Evolutionary conservation across 2,329 filamentous ascomycete genomes (phyloP).

Genomic region (Plenodomus biglobosus): DNA sequence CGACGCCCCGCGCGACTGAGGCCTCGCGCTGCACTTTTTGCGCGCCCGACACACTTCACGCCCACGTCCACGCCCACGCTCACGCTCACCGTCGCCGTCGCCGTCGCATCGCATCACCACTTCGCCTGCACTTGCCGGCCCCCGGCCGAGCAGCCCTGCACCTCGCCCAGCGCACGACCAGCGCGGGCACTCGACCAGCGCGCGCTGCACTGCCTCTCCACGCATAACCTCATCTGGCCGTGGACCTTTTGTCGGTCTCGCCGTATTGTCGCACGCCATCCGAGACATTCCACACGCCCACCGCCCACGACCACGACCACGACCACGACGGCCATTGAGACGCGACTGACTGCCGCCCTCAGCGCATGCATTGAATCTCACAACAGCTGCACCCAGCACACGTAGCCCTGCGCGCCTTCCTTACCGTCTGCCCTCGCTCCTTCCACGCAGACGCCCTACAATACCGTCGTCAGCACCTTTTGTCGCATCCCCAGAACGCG

Average conservation of each 20-base stretch:
- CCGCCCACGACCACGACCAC: no score
- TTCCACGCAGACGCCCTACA: no score
- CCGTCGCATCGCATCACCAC: conserved; percentile 20
- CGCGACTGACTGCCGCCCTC: conserved; percentile 2
- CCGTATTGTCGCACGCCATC: conserved; percentile 4
- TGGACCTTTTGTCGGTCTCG: not conserved
- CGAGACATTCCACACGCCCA: conserved; percentile 2
- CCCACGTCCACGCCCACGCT: no score
- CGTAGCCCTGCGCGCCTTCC: conserved; percentile 5
- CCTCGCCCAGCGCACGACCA: conserved; percentile 23
- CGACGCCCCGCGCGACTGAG: conserved; percentile 17
- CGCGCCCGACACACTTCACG: conserved; percentile 13
- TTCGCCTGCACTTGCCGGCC: conserved; percentile 31
- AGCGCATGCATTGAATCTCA: conserved; percentile 5
- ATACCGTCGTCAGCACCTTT: no score
- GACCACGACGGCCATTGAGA: conserved; percentile 4
- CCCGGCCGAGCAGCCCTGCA: conserved; percentile 18
- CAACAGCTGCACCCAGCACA: conserved; percentile 8
- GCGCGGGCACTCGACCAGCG: conserved; percentile 18
- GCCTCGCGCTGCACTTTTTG: conserved; percentile 26
- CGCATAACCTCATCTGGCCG: not conserved
- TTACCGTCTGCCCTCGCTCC: conserved; percentile 3
- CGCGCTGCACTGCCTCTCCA: not conserved
- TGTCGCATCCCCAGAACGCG: not conserved
- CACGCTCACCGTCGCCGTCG: not conserved